These are phyloP conservation scores for Plasmodium adleri DNA, from an alignment of 169 alveolate species.

Conservation along the genomic window DNA sequence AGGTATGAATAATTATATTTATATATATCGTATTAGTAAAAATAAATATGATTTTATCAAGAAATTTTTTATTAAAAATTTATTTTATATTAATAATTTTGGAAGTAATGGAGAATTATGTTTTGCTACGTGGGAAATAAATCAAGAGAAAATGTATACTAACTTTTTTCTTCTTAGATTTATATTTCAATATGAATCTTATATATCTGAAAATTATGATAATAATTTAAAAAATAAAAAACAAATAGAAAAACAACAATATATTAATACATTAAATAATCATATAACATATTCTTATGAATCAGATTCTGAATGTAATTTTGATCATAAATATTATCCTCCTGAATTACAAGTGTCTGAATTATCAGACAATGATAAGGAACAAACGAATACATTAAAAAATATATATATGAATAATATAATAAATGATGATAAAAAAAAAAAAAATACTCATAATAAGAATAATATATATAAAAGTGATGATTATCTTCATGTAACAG, in stretches of 20 bases:
- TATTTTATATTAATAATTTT: conserved; percentile 62
- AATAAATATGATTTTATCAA: conserved; percentile 19
- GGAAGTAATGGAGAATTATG: conserved; percentile 63
- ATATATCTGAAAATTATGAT: background rate
- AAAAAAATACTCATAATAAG: background rate
- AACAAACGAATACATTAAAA: background rate
- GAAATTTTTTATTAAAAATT: conserved; percentile 49
- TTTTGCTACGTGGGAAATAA: conserved; percentile 56
- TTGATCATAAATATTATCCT: conserved; percentile 9
- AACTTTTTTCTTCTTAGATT: conserved; percentile 45
- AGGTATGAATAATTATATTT: conserved; percentile 23
- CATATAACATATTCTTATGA: conserved; percentile 33
- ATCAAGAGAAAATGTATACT: conserved; percentile 7
- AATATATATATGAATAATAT: background rate
- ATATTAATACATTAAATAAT: background rate
- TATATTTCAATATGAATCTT: conserved; percentile 15
- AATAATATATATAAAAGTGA: background rate
- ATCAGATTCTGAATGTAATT: conserved; percentile 38
- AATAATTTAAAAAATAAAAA: background rate
- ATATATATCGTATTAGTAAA: conserved; percentile 38
- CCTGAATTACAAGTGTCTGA: background rate
- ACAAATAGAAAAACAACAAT: background rate
- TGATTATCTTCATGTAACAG: background rate
- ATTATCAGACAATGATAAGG: background rate
- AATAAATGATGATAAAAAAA: background rate